Conservation (phyloP, 192 early-diverging fungal species). For the Phlyctochytrium arcticum region DNA sequence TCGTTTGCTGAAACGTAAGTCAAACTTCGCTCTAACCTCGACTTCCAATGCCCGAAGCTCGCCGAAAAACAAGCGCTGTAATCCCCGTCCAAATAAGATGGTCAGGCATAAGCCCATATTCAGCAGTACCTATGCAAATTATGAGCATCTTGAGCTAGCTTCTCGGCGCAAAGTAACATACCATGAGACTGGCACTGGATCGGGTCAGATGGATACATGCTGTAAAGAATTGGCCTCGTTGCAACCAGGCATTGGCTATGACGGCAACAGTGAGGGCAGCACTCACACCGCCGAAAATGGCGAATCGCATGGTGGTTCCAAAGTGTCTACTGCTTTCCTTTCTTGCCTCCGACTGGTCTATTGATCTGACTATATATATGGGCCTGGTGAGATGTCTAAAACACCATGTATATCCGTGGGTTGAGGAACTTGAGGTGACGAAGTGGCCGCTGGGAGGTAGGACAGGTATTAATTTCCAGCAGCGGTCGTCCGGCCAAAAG, state of each 20-base stretch:
- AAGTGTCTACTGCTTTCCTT: neutral
- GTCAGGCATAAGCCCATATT: constrained; percentile 77
- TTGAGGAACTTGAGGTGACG: too few relatives aligned
- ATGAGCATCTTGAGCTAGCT: neutral
- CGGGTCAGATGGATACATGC: constrained; percentile 86
- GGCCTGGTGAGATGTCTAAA: too few relatives aligned
- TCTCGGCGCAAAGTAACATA: constrained; percentile 30
- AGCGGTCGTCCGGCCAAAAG: too few relatives aligned
- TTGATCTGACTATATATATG: too few relatives aligned
- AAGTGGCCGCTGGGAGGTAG: too few relatives aligned
- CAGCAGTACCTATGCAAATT: constrained; percentile 59
- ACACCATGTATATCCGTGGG: too few relatives aligned
- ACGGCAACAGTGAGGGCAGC: constrained; percentile 54
- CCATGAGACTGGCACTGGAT: constrained; percentile 84
- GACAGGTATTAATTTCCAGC: too few relatives aligned
- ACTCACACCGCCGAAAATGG: constrained; percentile 67
- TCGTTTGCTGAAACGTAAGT: too few relatives aligned
- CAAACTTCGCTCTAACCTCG: constrained; percentile 68
- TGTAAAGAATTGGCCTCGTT: constrained; percentile 74
- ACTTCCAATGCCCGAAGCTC: constrained; percentile 86
- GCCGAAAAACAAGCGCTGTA: constrained; percentile 88
- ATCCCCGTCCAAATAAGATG: constrained; percentile 69
- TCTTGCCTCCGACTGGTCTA: too few relatives aligned
- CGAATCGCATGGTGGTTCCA: constrained; percentile 42
- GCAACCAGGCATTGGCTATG: constrained; percentile 36